phyloP scores from a whole-genome alignment of 495 filamentous ascomycete genomes.

The Penicillium steckii region DNA sequence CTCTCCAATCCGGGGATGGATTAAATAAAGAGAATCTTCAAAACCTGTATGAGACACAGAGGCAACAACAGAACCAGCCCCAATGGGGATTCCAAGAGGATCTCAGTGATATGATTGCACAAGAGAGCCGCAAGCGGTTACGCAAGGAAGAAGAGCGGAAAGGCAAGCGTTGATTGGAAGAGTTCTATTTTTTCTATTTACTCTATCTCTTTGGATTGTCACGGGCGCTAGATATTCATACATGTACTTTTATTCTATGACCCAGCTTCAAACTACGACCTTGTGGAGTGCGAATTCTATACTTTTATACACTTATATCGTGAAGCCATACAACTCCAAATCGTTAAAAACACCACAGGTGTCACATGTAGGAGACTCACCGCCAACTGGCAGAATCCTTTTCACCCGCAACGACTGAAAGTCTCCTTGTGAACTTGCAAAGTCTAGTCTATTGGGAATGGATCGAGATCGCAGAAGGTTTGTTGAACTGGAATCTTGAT shows the following conservation, averaged over 20 bases:
- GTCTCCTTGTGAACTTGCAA: background rate
- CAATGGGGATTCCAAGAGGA: conserved; percentile 90
- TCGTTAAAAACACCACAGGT: too few relatives aligned
- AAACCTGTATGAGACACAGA: conserved; percentile 74
- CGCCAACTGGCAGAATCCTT: too few relatives aligned
- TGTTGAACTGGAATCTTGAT: background rate
- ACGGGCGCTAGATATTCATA: background rate
- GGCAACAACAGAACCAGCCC: conserved; percentile 65
- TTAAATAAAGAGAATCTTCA: conserved; percentile 66
- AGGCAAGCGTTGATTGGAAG: conserved; percentile 39
- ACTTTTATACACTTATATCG: too few relatives aligned
- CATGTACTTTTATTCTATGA: conserved; percentile 5
- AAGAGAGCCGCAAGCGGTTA: conserved; percentile 84
- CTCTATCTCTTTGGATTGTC: background rate
- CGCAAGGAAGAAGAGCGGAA: conserved; percentile 80
- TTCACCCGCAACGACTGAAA: background rate
- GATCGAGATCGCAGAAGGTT: conserved; percentile 52
- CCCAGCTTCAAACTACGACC: too few relatives aligned
- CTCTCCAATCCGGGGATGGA: conserved; percentile 66
- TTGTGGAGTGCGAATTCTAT: too few relatives aligned
- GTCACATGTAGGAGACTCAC: too few relatives aligned
- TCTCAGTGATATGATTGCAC: conserved; percentile 93
- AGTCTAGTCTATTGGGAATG: conserved; percentile 28
- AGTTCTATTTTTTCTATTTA: background rate
- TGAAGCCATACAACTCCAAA: too few relatives aligned